phyloP scores from a whole-genome alignment of 257 asterid genomes.

The Oldenlandia corymbosa region DNA sequence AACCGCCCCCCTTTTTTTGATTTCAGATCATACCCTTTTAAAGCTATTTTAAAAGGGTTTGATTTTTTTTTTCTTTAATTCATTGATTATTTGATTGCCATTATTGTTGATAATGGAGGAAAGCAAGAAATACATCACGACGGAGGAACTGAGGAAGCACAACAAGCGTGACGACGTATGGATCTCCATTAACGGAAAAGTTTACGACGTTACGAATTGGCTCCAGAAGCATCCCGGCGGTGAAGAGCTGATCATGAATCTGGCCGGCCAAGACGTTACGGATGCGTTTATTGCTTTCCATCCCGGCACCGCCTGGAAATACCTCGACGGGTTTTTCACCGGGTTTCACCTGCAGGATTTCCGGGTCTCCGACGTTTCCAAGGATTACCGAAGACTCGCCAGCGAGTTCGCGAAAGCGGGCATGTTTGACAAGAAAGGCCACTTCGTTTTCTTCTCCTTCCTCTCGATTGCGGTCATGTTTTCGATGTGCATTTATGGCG shows the following conservation, averaged over 20 bases:
- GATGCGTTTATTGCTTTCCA: constrained; percentile 51
- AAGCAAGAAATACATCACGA: constrained; percentile 18
- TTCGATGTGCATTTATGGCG: constrained; percentile 26
- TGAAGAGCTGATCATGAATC: constrained; percentile 26
- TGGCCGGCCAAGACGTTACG: constrained; percentile 45
- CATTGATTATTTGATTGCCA: neutral
- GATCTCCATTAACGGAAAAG: constrained; percentile 42
- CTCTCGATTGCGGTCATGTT: constrained; percentile 17
- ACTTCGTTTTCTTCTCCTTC: constrained; percentile 30
- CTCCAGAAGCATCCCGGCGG: constrained; percentile 43
- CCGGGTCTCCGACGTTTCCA: constrained; percentile 38
- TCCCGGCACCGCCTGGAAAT: constrained; percentile 42
- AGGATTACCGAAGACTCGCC: constrained; percentile 33
- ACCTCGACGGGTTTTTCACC: constrained; percentile 32
- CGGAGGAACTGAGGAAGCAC: constrained; percentile 32
- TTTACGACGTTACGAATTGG: constrained; percentile 40
- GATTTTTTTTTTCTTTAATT: neutral
- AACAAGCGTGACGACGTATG: constrained; percentile 32
- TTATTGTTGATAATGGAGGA: neutral
- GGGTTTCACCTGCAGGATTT: constrained; percentile 37
- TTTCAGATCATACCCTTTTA: constrained; percentile 5
- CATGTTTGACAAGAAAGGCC: constrained; percentile 41
- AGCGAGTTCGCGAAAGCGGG: constrained; percentile 31
- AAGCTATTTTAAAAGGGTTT: neutral
- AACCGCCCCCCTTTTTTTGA: no score